Percentiles rank a stretch among this genome's conserved stretches.
Evolutionary conservation across 306 rosid species (phyloP).

Genomic region (Casuarina cunninghamiana): DNA sequence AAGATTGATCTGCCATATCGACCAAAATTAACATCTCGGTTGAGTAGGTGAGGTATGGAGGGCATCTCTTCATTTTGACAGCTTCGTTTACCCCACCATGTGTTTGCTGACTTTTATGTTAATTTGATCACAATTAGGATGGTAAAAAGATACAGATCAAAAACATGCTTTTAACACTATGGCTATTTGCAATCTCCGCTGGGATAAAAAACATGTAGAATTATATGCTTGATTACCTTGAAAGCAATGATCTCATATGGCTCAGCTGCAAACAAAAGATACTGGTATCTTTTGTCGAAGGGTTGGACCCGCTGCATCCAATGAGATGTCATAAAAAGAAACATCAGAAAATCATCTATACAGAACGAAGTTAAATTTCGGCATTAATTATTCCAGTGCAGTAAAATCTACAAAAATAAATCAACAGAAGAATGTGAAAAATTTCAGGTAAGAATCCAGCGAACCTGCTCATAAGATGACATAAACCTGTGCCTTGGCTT

Average conservation of each 20-base stretch:
- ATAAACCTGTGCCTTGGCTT: conserved; percentile 95
- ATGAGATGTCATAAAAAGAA: conserved; percentile 7
- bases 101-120: background rate
- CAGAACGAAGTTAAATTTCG: background rate
- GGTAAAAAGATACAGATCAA: background rate
- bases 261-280: conserved; percentile 77
- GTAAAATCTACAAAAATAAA: background rate
- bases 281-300: conserved; percentile 51
- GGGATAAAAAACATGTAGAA: background rate
- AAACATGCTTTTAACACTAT: no score
- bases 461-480: conserved; percentile 97
- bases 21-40: background rate
- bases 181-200: no score
- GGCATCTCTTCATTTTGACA: background rate
- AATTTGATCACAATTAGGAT: background rate
- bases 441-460: background rate
- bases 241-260: conserved; percentile 91
- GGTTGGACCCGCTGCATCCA: conserved; percentile 49
- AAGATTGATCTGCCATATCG: no score
- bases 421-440: background rate
- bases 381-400: background rate
- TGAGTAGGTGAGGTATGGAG: background rate
- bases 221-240: conserved; percentile 55
- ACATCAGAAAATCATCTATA: conserved; percentile 5
- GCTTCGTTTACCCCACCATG: background rate